Conservation (phyloP, 768 basidiomycete genomes). For the Tricholoma hemisulphureum region DNA sequence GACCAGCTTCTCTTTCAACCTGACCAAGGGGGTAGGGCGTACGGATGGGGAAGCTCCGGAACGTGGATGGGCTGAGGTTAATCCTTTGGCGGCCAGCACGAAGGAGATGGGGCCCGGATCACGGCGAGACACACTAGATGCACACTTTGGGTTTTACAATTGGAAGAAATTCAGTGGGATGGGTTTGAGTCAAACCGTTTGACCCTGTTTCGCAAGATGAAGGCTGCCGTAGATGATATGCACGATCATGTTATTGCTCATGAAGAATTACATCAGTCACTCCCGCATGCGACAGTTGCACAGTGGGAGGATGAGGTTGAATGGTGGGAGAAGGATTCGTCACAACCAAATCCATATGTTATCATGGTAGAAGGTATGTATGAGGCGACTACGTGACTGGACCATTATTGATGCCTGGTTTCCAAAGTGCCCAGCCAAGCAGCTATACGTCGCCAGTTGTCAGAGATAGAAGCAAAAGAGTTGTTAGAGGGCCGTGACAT, state of each 20-base stretch:
- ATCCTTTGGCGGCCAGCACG: conserved; percentile 16
- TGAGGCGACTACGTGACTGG: not conserved
- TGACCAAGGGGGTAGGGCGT: conserved; percentile 24
- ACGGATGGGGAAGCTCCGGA: conserved; percentile 37
- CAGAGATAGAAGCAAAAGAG: conserved; percentile 3
- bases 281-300: not conserved
- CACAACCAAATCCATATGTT: not conserved
- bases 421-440: not conserved
- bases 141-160: not conserved
- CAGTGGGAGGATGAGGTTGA: not conserved
- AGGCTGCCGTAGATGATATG: too few species aligned
- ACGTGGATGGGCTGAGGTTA: conserved; percentile 28
- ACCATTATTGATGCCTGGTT: not conserved
- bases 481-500: not conserved
- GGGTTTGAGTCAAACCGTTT: too few species aligned
- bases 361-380: not conserved
- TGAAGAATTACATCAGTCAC: not conserved
- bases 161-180: not conserved
- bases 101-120: too few species aligned
- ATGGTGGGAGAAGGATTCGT: too few species aligned
- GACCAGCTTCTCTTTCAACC: conserved; percentile 19
- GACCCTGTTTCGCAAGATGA: not conserved
- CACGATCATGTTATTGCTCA: not conserved
- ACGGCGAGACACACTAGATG: not conserved
- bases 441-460: not conserved